phyloP scores from a whole-genome alignment of 2,329 filamentous ascomycete genomes.

The Claviceps sp. region DNA sequence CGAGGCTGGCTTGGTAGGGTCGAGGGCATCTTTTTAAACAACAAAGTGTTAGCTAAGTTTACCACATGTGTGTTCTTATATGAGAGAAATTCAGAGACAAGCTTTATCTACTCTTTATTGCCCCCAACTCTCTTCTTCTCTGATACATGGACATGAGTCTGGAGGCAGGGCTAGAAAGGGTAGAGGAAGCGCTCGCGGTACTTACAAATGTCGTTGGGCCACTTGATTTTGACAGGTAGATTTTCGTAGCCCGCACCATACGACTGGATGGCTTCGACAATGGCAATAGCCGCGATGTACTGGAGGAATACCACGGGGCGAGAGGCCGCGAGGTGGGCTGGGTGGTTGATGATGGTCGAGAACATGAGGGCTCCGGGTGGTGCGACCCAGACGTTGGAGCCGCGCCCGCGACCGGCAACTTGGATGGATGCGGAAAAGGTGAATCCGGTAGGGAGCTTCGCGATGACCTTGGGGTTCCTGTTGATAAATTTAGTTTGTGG shows the following conservation, averaged over 20 bases:
- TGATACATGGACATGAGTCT: not conserved
- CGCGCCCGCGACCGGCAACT: slow-evolving; percentile 75
- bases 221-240: slow-evolving; percentile 78
- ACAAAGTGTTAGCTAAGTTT: not conserved
- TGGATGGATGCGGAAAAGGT: slow-evolving; percentile 80
- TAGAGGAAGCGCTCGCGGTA: too few relatives aligned
- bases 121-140: not conserved
- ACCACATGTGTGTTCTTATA: not conserved
- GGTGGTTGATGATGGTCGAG: slow-evolving; percentile 77
- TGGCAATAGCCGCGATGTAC: slow-evolving; percentile 80
- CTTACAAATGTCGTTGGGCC: slow-evolving; percentile 90
- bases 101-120: not conserved
- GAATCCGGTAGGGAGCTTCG: slow-evolving; percentile 70
- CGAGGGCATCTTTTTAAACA: slow-evolving; percentile 41
- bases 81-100: too few relatives aligned
- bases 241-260: slow-evolving; percentile 66
- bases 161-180: not conserved
- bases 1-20: slow-evolving; percentile 40
- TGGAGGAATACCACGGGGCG: slow-evolving; percentile 88
- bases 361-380: slow-evolving; percentile 79
- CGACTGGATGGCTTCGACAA: slow-evolving; percentile 66
- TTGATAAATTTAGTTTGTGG: too few relatives aligned
- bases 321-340: slow-evolving; percentile 53
- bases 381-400: slow-evolving; percentile 88
- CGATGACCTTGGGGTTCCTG: slow-evolving; percentile 66